Evolutionary conservation across 768 basidiomycete genomes (phyloP).

Genomic region (Tricholoma terreum): DNA sequence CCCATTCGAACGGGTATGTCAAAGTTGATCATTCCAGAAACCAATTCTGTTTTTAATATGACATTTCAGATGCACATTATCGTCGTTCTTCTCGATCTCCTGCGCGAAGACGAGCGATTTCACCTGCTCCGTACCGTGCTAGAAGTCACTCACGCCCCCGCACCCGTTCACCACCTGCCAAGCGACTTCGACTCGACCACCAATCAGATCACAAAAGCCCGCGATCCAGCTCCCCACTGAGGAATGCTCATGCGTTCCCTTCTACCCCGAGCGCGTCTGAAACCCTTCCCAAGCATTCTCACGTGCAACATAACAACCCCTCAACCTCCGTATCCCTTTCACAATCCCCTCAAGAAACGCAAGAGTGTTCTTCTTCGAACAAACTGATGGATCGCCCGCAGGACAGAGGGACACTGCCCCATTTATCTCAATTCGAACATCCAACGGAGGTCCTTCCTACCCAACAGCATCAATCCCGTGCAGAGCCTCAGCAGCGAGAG

Average conservation of each 20-base stretch:
- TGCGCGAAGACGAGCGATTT: conserved; percentile 17
- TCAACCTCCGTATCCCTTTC: conserved; percentile 10
- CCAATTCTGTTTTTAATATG: conserved; percentile 9
- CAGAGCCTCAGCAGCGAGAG: neutral
- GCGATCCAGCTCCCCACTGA: conserved; percentile 10
- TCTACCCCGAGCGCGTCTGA: conserved; percentile 26
- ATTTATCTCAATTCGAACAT: neutral
- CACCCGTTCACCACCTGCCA: conserved; percentile 19
- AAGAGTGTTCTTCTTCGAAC: neutral
- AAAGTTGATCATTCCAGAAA: neutral
- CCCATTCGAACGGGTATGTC: conserved; percentile 13
- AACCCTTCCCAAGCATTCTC: conserved; percentile 23
- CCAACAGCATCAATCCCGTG: neutral
- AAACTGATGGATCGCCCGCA: neutral
- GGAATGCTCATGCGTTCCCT: conserved; percentile 7
- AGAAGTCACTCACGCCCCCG: conserved; percentile 20
- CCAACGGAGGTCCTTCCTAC: neutral
- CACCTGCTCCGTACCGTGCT: conserved; percentile 19
- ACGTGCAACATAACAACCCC: conserved; percentile 12
- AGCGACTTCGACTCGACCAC: neutral
- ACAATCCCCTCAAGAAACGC: conserved; percentile 9
- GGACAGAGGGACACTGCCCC: neutral
- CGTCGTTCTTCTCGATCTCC: conserved; percentile 28
- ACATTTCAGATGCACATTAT: neutral
- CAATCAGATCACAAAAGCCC: neutral